Percentiles rank a stretch among this genome's conserved stretches.
phyloP scores from a whole-genome alignment of 73 alveolate species.

The Paramecium octaurelia region DNA sequence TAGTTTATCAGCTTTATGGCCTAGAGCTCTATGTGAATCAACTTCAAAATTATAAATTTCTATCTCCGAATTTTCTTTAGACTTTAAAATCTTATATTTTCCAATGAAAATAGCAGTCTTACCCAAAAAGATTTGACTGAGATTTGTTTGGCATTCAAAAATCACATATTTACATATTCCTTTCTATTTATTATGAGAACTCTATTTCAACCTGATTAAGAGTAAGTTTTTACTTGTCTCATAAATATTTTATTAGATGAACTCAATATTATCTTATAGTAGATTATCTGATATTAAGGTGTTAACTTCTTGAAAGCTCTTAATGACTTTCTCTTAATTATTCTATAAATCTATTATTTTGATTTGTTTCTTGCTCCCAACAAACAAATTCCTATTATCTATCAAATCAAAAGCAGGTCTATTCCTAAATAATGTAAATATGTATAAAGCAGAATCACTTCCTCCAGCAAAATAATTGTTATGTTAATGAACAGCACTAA shows the following conservation, averaged over 20 bases:
- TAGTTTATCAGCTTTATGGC: neutral
- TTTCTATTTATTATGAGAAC: neutral
- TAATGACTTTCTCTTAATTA: neutral
- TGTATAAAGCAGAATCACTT: slow-evolving; percentile 84
- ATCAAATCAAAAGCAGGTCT: slow-evolving; percentile 76
- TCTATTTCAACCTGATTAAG: slow-evolving; percentile 29
- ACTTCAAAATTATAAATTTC: slow-evolving; percentile 61
- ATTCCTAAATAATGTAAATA: slow-evolving; percentile 86
- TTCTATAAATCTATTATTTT: slow-evolving; percentile 25
- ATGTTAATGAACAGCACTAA: slow-evolving; percentile 84
- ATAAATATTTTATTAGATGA: slow-evolving; percentile 64
- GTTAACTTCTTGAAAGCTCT: slow-evolving; percentile 5
- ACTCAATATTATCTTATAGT: slow-evolving; percentile 64
- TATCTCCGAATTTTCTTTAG: slow-evolving; percentile 43
- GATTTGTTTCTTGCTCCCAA: slow-evolving; percentile 64
- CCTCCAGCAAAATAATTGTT: slow-evolving; percentile 91
- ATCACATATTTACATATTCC: neutral
- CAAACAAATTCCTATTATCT: slow-evolving; percentile 56
- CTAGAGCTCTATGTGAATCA: neutral
- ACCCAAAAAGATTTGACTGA: slow-evolving; percentile 38
- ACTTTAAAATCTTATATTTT: slow-evolving; percentile 40
- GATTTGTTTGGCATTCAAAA: neutral
- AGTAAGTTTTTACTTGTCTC: slow-evolving; percentile 4
- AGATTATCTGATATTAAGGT: slow-evolving; percentile 59
- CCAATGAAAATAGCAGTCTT: slow-evolving; percentile 56